Evolutionary conservation across 768 basidiomycete genomes (phyloP).

Genomic region (Mycena crocata): DNA sequence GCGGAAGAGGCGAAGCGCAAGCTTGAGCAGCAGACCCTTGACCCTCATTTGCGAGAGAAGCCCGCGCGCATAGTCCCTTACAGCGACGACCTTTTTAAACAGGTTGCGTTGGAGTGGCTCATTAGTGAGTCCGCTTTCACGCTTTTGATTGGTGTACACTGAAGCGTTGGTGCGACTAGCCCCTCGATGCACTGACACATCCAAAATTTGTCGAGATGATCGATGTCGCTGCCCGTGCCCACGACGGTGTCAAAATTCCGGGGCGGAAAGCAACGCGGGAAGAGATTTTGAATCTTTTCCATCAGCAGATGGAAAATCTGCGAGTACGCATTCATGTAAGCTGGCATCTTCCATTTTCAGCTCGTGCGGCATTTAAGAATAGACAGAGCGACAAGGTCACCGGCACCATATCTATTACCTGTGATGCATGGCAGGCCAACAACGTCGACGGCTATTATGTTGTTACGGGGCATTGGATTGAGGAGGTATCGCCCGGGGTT

Average conservation of each 20-base stretch:
- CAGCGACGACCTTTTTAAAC: background rate
- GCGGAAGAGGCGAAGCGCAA: background rate
- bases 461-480: background rate
- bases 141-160: background rate
- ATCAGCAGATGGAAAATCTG: conserved; percentile 5
- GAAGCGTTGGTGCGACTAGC: conserved; percentile 19
- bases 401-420: too few relatives aligned
- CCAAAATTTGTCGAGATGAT: conserved; percentile 47
- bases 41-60: background rate
- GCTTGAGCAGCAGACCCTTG: conserved; percentile 1
- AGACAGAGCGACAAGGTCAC: too few relatives aligned
- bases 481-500: background rate
- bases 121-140: background rate
- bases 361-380: too few relatives aligned
- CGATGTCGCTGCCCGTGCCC: conserved; percentile 44
- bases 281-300: conserved; percentile 41
- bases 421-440: too few relatives aligned
- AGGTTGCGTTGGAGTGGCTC: background rate
- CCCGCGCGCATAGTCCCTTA: background rate
- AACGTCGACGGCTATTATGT: background rate
- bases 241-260: conserved; percentile 42
- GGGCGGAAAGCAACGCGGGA: conserved; percentile 36
- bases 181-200: conserved; percentile 42
- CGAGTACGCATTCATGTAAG: too few relatives aligned
- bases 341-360: too few relatives aligned